Evolutionary conservation across 805 yeast species (phyloP).

Genomic region (Clavispora asparagi): DNA sequence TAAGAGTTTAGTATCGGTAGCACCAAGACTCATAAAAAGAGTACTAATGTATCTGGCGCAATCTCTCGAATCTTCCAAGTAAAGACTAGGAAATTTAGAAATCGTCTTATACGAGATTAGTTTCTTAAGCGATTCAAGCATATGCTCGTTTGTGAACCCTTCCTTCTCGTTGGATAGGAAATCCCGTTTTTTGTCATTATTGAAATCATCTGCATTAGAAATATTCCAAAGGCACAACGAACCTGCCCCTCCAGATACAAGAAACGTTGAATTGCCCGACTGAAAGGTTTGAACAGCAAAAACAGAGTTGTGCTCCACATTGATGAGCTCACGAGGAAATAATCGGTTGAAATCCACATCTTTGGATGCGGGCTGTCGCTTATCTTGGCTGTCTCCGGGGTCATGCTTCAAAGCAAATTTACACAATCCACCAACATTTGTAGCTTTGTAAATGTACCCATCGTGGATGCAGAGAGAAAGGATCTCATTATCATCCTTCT

Average conservation of each 20-base stretch:
- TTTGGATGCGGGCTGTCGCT: neutral
- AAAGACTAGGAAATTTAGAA: slow-evolving; percentile 63
- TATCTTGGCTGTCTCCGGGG: slow-evolving; percentile 1
- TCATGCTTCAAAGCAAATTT: slow-evolving; percentile 21
- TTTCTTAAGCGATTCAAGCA: slow-evolving; percentile 57
- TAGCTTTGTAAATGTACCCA: slow-evolving; percentile 60
- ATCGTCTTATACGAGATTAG: slow-evolving; percentile 72
- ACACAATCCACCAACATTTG: slow-evolving; percentile 40
- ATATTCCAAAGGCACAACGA: slow-evolving; percentile 70
- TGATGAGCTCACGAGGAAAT: slow-evolving; percentile 7
- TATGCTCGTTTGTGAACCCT: slow-evolving; percentile 43
- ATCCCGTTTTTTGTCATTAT: neutral
- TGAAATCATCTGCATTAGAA: slow-evolving; percentile 18
- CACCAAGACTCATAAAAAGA: slow-evolving; percentile 65
- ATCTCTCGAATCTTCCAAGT: slow-evolving; percentile 73
- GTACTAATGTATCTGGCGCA: slow-evolving; percentile 75
- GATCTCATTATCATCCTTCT: slow-evolving; percentile 29
- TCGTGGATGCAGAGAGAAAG: slow-evolving; percentile 53
- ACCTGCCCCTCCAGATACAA: slow-evolving; percentile 71
- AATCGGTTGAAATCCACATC: slow-evolving; percentile 7
- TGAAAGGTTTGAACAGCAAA: slow-evolving; percentile 50
- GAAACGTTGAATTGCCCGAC: slow-evolving; percentile 33
- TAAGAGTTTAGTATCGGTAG: slow-evolving; percentile 56
- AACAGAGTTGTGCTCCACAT: slow-evolving; percentile 29
- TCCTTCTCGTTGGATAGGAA: neutral